phyloP scores from a whole-genome alignment of 2,329 filamentous ascomycete species.

The Neonectria sp. region DNA sequence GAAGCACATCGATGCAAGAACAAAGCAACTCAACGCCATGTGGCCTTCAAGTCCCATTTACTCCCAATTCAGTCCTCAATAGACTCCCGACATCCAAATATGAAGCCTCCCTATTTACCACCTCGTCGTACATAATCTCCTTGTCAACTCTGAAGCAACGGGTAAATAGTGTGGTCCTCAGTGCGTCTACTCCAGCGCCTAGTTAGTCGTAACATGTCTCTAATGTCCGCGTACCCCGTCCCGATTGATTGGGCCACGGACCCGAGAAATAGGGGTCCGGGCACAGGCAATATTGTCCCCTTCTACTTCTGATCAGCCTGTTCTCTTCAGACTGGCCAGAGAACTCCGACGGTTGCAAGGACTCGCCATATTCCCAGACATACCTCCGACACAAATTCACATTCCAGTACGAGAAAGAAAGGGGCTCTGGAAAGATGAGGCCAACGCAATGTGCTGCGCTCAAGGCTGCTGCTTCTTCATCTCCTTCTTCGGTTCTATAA shows the following conservation, averaged over 20 bases:
- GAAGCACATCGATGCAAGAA: background rate
- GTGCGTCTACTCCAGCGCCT: background rate
- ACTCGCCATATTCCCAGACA: background rate
- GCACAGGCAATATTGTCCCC: background rate
- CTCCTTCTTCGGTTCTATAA: background rate
- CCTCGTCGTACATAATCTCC: background rate
- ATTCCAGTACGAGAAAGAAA: background rate
- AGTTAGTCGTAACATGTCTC: background rate
- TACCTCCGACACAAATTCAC: background rate
- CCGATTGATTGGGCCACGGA: background rate
- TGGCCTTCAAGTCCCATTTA: background rate
- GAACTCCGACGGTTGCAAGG: background rate
- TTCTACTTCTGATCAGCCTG: background rate
- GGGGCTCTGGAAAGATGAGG: background rate
- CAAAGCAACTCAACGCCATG: background rate
- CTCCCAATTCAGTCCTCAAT: background rate
- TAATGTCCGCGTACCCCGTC: background rate
- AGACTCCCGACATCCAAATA: background rate
- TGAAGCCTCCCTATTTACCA: background rate
- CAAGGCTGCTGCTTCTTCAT: background rate
- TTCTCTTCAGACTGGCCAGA: background rate
- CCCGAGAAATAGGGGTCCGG: background rate
- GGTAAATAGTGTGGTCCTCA: background rate
- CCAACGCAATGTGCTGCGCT: conserved; percentile 1
- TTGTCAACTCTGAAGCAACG: background rate